phyloP scores from a whole-genome alignment of 2,329 filamentous ascomycete genomes.

The Alternaria rosae region DNA sequence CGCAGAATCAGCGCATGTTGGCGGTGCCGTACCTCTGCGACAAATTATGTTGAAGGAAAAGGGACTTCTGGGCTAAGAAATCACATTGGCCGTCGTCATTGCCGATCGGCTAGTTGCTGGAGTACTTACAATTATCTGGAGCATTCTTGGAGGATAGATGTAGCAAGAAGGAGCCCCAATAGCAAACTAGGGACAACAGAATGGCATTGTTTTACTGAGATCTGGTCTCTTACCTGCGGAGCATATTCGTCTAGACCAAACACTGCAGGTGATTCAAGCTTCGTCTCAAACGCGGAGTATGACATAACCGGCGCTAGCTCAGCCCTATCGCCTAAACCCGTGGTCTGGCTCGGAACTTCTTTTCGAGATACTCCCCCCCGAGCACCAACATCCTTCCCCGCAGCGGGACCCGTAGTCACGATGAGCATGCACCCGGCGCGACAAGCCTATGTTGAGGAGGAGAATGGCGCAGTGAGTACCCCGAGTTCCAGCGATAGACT shows the following conservation, averaged over 20 bases:
- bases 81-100: constrained; percentile 40
- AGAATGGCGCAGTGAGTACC: constrained; percentile 68
- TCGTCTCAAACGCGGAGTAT: constrained; percentile 27
- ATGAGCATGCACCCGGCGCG: constrained; percentile 82
- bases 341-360: constrained; percentile 26
- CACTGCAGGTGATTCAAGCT: constrained; percentile 12
- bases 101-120: constrained; percentile 39
- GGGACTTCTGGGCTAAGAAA: constrained; percentile 41
- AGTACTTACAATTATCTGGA: constrained; percentile 31
- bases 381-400: constrained; percentile 19
- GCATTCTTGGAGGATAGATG: constrained; percentile 19
- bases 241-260: constrained; percentile 14
- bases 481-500: neutral
- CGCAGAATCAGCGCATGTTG: constrained; percentile 22
- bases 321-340: constrained; percentile 39
- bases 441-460: constrained; percentile 93
- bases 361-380: constrained; percentile 22
- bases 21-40: constrained; percentile 33
- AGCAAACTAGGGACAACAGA: neutral
- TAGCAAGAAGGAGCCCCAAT: neutral
- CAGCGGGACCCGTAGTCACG: constrained; percentile 24
- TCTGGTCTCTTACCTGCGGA: constrained; percentile 16
- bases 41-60: constrained; percentile 27
- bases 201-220: constrained; percentile 7
- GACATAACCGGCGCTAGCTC: constrained; percentile 37